phyloP scores from a whole-genome alignment of 805 yeast species.

The Nakazawaea peltata region DNA sequence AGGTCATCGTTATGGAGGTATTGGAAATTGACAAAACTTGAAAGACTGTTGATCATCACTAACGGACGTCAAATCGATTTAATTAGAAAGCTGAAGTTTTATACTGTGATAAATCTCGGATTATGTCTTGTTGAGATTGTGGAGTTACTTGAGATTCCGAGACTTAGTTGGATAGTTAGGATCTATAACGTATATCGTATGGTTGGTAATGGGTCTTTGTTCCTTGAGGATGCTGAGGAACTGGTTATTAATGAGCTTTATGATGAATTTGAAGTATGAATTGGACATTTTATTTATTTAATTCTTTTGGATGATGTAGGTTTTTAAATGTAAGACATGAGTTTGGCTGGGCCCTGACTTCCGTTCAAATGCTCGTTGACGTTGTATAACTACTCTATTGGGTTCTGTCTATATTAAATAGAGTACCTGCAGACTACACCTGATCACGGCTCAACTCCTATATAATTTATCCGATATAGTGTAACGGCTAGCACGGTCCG shows the following conservation, averaged over 20 bases:
- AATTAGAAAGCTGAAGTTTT: conserved; percentile 5
- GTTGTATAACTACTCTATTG: too few species aligned
- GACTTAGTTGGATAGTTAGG: conserved; percentile 4
- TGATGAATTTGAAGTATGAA: conserved; percentile 1
- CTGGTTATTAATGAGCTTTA: background rate
- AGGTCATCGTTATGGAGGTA: conserved; percentile 6
- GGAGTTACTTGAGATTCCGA: conserved; percentile 5
- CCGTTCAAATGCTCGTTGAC: too few species aligned
- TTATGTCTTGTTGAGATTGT: conserved; percentile 8
- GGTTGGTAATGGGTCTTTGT: conserved; percentile 9
- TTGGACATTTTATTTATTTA: background rate
- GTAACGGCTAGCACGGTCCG: conserved; percentile 81
- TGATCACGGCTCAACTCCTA: background rate
- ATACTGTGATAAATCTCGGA: conserved; percentile 7
- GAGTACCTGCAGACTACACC: too few species aligned
- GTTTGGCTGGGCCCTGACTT: too few species aligned
- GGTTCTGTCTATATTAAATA: too few species aligned
- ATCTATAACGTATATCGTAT: conserved; percentile 8
- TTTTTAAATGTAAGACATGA: too few species aligned
- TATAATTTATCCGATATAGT: conserved; percentile 51
- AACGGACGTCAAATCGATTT: background rate
- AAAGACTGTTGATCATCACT: background rate
- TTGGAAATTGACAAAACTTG: conserved; percentile 8
- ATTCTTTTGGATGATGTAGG: too few species aligned
- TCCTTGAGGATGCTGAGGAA: conserved; percentile 8